Base-by-base conservation (phyloP, 2,329 filamentous ascomycete genomes). In the Xylaria polymorpha region DNA sequence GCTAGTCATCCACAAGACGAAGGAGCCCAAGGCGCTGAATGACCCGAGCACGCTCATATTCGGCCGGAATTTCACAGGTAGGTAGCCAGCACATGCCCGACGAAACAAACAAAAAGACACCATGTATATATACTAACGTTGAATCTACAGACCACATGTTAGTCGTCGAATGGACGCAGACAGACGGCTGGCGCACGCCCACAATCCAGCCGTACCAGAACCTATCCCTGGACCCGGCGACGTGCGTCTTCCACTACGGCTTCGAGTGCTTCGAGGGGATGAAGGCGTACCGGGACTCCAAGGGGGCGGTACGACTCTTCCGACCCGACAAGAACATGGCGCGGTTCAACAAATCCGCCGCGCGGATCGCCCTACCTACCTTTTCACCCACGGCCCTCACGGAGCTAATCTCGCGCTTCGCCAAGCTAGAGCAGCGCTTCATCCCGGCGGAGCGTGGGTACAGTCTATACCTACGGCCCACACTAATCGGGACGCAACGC, bases 221-320 rank as follows among this genome's bases (percentile, higher is more conserved):
- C 83, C 92, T 99, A 75, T 95, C 93, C 55, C 91, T 99, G 76
- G 96, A 98, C 81, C 96, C 96, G 32, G 94, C 96, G 51, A 96
- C 94, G 41, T 98, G 94, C 83, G 96, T 98, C 71, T 95, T 99
- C 84, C 96, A 99, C 87, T 99, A 99, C 83, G 96, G 94, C 58
- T 98, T 98, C 79, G 93, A 97, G 82, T 96, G 92, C 81, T 99
- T 99, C 82, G 96, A 99, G 85, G 96, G 96, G 75, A 97, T 98
- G 94, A 99, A 99, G 86, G 96, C 96, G 69, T 99, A 99, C 87
- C 97, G 95, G 82, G 94, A 97, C 83, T 89, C 87, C 77, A 80
- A 88, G 51, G 93, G 93, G 75, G 84, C 90, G 68, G 88, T 97
- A 74, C 91, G 95, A 64, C 86, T 99, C 64, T 99, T 99, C 87